These are phyloP conservation scores for Chlamydomonas incerta DNA, from an alignment of 139 green algal species.

Conservation along the genomic window DNA sequence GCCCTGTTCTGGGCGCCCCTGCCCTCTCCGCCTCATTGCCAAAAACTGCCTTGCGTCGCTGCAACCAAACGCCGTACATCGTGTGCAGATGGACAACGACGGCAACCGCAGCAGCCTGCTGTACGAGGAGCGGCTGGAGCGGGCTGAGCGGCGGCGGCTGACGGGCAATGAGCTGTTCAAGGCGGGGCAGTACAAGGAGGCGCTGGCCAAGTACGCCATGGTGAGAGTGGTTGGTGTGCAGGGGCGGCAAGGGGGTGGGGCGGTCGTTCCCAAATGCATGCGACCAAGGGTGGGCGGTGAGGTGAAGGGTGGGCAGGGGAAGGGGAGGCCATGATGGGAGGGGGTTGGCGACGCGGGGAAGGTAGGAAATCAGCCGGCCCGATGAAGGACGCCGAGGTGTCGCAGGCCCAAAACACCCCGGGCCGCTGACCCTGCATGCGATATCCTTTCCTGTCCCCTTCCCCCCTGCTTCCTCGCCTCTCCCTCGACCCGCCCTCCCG, in stretches of 20 bases:
- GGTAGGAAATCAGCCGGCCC: too few species aligned
- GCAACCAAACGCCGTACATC: too few species aligned
- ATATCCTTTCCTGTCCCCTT: background rate
- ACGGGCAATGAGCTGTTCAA: constrained; percentile 80
- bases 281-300: too few species aligned
- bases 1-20: too few species aligned
- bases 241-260: background rate
- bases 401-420: too few species aligned
- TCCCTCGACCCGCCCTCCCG: background rate
- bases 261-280: background rate
- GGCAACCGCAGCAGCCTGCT: constrained; percentile 42
- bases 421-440: background rate
- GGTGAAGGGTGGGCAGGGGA: too few species aligned
- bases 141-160: constrained; percentile 72
- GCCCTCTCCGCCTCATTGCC: too few species aligned
- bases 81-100: constrained; percentile 30
- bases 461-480: background rate
- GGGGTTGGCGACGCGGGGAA: too few species aligned
- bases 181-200: constrained; percentile 54
- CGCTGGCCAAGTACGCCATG: constrained; percentile 72
- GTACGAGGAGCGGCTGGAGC: constrained; percentile 83
- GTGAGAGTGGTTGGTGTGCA: constrained; percentile 32
- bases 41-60: too few species aligned
- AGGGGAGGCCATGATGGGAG: too few species aligned
- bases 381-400: too few species aligned